These are phyloP conservation scores for Talaromyces sp. DNA, from an alignment of 2,329 filamentous ascomycete genomes.

Conservation along the genomic window DNA sequence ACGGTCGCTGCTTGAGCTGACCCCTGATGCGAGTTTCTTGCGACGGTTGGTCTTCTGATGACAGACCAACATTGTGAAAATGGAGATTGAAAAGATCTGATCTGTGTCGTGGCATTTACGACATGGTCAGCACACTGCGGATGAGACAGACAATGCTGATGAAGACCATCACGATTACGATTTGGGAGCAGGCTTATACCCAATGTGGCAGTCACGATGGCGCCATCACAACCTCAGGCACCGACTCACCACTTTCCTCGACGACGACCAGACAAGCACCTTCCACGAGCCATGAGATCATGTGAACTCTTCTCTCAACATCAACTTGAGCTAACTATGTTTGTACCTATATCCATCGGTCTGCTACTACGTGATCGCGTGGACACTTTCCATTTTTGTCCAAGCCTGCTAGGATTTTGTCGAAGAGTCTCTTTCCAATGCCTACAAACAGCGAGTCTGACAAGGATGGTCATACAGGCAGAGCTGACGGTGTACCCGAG, in stretches of 20 bases:
- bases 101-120: neutral
- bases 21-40: neutral
- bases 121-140: neutral
- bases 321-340: neutral
- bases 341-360: neutral
- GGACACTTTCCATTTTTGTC: neutral
- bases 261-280: neutral
- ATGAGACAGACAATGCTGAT: neutral
- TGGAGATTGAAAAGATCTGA: neutral
- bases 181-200: neutral
- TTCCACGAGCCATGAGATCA: neutral
- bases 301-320: neutral
- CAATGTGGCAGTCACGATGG: neutral
- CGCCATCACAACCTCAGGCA: constrained; percentile 4
- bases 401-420: neutral
- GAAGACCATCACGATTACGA: neutral
- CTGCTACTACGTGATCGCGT: neutral
- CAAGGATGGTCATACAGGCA: neutral
- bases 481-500: neutral
- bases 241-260: neutral
- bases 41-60: neutral
- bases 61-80: neutral
- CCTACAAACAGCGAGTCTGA: neutral
- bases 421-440: neutral
- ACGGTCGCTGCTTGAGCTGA: neutral